Evolutionary conservation across 192 early-diverging fungal genomes (phyloP).

Genomic region (Mortierella antarctica): DNA sequence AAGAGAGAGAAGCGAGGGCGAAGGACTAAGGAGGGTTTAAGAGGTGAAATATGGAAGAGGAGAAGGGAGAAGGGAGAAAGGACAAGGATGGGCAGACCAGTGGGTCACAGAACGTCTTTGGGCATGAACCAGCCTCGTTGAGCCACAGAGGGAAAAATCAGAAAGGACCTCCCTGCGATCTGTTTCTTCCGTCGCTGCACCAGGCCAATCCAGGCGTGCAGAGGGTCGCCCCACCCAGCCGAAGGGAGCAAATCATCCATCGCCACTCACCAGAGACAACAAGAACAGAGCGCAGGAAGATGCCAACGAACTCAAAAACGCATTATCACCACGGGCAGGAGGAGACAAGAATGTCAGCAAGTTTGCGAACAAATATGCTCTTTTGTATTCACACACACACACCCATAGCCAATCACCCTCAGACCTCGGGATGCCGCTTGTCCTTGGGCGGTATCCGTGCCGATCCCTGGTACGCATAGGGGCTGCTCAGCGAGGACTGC

Average conservation of each 20-base stretch:
- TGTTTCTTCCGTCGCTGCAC: too few relatives aligned
- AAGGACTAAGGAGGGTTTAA: background rate
- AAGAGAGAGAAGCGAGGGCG: background rate
- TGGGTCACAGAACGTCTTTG: background rate
- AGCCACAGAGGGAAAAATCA: background rate
- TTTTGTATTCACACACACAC: background rate
- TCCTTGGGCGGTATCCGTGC: conserved; percentile 22
- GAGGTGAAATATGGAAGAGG: background rate
- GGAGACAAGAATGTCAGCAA: background rate
- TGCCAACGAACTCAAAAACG: background rate
- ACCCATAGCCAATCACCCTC: too few relatives aligned
- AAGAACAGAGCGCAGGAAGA: background rate
- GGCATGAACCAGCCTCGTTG: background rate
- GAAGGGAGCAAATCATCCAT: too few relatives aligned
- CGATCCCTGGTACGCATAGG: conserved; percentile 13
- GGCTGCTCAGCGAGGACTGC: background rate
- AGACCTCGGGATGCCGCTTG: conserved; percentile 6
- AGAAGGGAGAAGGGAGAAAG: background rate
- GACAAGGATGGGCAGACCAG: background rate
- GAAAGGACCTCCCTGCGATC: background rate
- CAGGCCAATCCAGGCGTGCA: too few relatives aligned
- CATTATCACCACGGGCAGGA: background rate
- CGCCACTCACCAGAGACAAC: too few relatives aligned
- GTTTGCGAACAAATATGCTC: background rate
- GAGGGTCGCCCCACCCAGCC: too few relatives aligned